phyloP scores from a whole-genome alignment of 2,329 filamentous ascomycete species.

The Epichloe sp. region DNA sequence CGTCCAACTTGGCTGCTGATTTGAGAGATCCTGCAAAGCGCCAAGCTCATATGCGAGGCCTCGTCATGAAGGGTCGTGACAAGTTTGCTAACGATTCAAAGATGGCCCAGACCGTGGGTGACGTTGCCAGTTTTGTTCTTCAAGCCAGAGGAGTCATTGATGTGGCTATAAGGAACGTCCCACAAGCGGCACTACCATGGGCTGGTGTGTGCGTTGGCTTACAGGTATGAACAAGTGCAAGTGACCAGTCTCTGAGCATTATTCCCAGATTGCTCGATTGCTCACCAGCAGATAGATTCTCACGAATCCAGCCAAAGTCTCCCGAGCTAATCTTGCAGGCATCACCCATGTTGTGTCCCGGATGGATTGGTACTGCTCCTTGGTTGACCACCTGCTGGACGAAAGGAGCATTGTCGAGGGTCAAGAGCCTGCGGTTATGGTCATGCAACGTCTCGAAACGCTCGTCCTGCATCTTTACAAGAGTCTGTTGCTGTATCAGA shows the following conservation, averaged over 20 bases:
- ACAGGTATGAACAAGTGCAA: slow-evolving; percentile 1
- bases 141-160: slow-evolving; percentile 6
- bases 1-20: slow-evolving; percentile 2
- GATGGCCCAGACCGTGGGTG: slow-evolving; percentile 6
- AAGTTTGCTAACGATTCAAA: slow-evolving; percentile 7
- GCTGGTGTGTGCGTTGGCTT: slow-evolving; percentile 8
- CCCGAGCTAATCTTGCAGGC: slow-evolving; percentile 4
- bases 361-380: slow-evolving; percentile 7
- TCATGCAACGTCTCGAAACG: slow-evolving; percentile 5
- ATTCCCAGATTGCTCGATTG: background rate
- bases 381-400: slow-evolving; percentile 7
- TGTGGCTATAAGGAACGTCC: slow-evolving; percentile 6
- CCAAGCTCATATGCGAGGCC: slow-evolving; percentile 7
- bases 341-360: slow-evolving; percentile 7
- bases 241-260: background rate
- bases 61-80: slow-evolving; percentile 6
- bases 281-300: slow-evolving; percentile 5
- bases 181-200: slow-evolving; percentile 7
- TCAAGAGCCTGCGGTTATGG: slow-evolving; percentile 3
- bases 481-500: slow-evolving; percentile 7
- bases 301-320: slow-evolving; percentile 7
- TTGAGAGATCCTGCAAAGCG: slow-evolving; percentile 6
- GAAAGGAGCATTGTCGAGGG: slow-evolving; percentile 6
- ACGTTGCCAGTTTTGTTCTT: slow-evolving; percentile 6
- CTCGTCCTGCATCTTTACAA: slow-evolving; percentile 7